These are phyloP conservation scores for Exophiala aquamarina DNA, from an alignment of 2,329 filamentous ascomycete species.

Conservation along the genomic window DNA sequence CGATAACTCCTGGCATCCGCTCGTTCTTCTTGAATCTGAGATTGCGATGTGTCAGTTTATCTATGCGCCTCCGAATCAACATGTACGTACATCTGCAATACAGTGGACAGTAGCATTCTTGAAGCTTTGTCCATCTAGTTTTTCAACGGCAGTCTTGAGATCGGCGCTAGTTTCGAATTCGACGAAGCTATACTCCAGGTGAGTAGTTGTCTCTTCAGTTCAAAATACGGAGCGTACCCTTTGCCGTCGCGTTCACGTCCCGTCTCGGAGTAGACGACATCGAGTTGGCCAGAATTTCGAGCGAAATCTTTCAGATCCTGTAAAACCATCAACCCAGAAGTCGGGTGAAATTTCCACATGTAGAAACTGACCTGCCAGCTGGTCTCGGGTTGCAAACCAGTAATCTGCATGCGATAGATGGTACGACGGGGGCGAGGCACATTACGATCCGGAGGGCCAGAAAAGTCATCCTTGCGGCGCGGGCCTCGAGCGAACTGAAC, in stretches of 20 bases:
- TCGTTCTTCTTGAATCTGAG: slow-evolving; percentile 76
- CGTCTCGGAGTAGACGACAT: slow-evolving; percentile 97
- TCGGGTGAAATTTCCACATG: slow-evolving; percentile 18
- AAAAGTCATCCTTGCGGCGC: slow-evolving; percentile 65
- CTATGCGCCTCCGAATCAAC: no score
- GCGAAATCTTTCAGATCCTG: slow-evolving; percentile 99
- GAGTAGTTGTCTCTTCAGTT: no score
- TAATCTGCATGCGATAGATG: slow-evolving; percentile 94
- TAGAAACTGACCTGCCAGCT: slow-evolving; percentile 97
- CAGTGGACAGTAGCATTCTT: slow-evolving; percentile 86
- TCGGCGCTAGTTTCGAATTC: slow-evolving; percentile 95
- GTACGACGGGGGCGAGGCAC: slow-evolving; percentile 83
- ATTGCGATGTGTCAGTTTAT: slow-evolving; percentile 23
- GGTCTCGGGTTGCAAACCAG: slow-evolving; percentile 94
- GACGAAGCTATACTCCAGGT: slow-evolving; percentile 82
- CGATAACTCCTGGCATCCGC: slow-evolving; percentile 62
- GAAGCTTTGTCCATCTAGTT: slow-evolving; percentile 89
- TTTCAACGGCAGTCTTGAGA: slow-evolving; percentile 86
- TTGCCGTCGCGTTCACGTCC: slow-evolving; percentile 86
- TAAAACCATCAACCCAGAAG: slow-evolving; percentile 16
- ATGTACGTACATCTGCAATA: slow-evolving; percentile 82
- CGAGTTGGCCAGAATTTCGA: slow-evolving; percentile 82
- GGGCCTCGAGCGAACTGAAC: slow-evolving; percentile 97
- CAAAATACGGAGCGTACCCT: slow-evolving; percentile 63
- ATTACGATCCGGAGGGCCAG: slow-evolving; percentile 62